A percentile compares a stretch with the other conserved stretches of the same genome.
These are phyloP conservation scores for Hypsizygus ulmarius DNA, from an alignment of 1,284 basidiomycete species.

Conservation along the genomic window DNA sequence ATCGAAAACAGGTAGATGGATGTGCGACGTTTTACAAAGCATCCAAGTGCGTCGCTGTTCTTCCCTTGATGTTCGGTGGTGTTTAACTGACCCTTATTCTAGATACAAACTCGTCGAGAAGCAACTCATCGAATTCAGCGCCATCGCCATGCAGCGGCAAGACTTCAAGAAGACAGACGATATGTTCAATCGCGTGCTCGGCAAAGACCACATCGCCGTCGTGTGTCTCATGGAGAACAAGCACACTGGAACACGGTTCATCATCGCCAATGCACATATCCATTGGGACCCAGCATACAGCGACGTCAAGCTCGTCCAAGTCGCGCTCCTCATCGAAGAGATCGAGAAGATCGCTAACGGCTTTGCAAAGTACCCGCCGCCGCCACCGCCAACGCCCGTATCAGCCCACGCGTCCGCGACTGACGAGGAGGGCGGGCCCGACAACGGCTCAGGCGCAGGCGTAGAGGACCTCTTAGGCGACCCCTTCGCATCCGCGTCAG, in stretches of 20 bases:
- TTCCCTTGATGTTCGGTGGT: slow-evolving; percentile 9
- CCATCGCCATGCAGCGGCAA: slow-evolving; percentile 88
- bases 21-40: slow-evolving; percentile 97
- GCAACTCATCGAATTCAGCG: slow-evolving; percentile 92
- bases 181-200: slow-evolving; percentile 98
- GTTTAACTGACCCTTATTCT: slow-evolving; percentile 1
- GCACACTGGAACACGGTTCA: slow-evolving; percentile 81
- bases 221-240: slow-evolving; percentile 87
- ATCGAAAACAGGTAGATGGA: slow-evolving; percentile 89
- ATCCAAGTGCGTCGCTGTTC: slow-evolving; percentile 62
- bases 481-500: slow-evolving; percentile 24
- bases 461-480: slow-evolving; percentile 3
- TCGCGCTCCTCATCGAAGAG: slow-evolving; percentile 90
- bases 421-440: slow-evolving; percentile 10
- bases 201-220: slow-evolving; percentile 93
- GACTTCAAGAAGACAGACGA: slow-evolving; percentile 99
- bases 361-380: slow-evolving; percentile 85
- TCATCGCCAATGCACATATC: slow-evolving; percentile 91
- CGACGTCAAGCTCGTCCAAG: slow-evolving; percentile 98
- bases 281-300: slow-evolving; percentile 92
- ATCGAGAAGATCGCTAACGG: slow-evolving; percentile 85
- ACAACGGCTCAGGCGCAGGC: slow-evolving; percentile 6
- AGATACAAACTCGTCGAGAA: slow-evolving; percentile 94
- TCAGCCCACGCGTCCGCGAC: slow-evolving; percentile 12
- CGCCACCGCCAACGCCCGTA: slow-evolving; percentile 33